phyloP scores from a whole-genome alignment of 257 asterid species.

The Catharanthus roseus region DNA sequence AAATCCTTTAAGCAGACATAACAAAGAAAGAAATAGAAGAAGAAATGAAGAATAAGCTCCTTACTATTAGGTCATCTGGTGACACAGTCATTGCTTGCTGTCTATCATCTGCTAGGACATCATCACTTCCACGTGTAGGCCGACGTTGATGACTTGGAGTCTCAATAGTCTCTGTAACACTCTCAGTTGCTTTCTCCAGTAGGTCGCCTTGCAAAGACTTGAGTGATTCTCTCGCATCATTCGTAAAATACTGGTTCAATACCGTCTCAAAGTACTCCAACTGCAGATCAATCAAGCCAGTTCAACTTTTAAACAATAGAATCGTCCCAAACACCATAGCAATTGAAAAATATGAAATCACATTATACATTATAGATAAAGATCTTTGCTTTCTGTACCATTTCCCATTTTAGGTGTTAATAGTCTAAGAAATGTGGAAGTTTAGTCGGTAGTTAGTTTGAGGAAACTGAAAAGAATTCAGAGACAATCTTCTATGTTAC shows the following conservation, averaged over 20 bases:
- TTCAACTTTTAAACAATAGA: slow-evolving; percentile 8
- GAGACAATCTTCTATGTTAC: background rate
- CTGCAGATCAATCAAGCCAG: slow-evolving; percentile 46
- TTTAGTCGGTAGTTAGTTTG: background rate
- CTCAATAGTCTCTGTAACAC: slow-evolving; percentile 59
- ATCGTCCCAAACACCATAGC: background rate
- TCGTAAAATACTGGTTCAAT: slow-evolving; percentile 86
- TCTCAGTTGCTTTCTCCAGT: slow-evolving; percentile 81
- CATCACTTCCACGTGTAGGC: slow-evolving; percentile 88
- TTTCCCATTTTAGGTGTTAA: background rate
- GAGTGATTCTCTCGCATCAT: slow-evolving; percentile 88
- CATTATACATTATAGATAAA: background rate
- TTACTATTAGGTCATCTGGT: slow-evolving; percentile 96
- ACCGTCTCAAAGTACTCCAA: slow-evolving; percentile 95
- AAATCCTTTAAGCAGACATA: no score
- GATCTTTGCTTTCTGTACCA: background rate
- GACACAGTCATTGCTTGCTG: slow-evolving; percentile 66
- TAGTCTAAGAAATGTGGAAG: background rate
- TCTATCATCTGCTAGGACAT: slow-evolving; percentile 72
- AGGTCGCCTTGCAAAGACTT: slow-evolving; percentile 88
- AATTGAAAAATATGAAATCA: background rate
- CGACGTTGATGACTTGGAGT: slow-evolving; percentile 93
- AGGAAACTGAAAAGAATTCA: background rate
- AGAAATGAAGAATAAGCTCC: slow-evolving; percentile 18
- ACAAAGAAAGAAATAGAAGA: no score